These are phyloP conservation scores for Sindora glabra DNA, from an alignment of 306 rosid species.

Conservation along the genomic window DNA sequence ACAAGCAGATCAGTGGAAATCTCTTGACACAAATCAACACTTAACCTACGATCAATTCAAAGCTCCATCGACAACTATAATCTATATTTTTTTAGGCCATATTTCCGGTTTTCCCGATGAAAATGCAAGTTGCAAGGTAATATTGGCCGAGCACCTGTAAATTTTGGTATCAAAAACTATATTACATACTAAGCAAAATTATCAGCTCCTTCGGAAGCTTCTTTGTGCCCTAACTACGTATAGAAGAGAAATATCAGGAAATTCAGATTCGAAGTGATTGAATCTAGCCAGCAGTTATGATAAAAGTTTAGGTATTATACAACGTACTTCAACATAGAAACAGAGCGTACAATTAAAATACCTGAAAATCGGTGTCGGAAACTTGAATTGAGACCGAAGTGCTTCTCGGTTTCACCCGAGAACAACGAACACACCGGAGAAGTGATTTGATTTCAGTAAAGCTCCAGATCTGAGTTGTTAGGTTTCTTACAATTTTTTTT, in stretches of 20 bases:
- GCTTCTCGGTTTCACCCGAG: neutral
- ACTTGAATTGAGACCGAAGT: neutral
- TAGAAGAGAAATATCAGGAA: neutral
- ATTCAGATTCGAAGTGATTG: neutral
- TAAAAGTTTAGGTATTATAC: neutral
- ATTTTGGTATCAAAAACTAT: too few species aligned
- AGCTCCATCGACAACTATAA: too few species aligned
- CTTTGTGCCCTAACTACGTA: constrained; percentile 1
- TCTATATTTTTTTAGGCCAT: too few species aligned
- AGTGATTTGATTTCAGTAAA: neutral
- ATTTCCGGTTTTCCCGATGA: neutral
- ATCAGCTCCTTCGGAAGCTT: neutral
- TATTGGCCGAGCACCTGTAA: too few species aligned
- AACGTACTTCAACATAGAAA: neutral
- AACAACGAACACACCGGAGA: neutral
- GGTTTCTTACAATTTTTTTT: neutral
- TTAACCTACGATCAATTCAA: too few species aligned
- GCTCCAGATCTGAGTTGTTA: constrained; percentile 22
- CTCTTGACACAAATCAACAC: too few species aligned
- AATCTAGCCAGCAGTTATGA: constrained; percentile 1
- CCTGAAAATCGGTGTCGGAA: constrained; percentile 11
- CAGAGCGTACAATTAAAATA: neutral
- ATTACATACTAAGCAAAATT: neutral
- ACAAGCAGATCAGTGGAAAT: too few species aligned
- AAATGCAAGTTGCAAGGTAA: neutral